Base-by-base conservation (phyloP, 345 rosid genomes). In the Camelina sativa region DNA sequence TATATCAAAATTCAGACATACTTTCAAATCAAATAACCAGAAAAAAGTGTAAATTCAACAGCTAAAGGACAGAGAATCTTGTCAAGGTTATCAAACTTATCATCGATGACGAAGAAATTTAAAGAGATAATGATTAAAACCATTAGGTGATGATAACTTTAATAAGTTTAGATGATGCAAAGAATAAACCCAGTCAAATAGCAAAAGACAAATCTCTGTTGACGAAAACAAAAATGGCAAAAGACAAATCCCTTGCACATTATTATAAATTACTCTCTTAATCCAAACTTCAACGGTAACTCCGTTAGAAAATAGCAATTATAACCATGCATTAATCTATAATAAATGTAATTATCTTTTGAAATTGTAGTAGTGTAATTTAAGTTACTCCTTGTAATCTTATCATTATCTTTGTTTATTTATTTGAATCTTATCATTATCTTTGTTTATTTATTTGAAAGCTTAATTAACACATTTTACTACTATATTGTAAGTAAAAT, bases 71-170 rank as follows among this genome's bases (percentile, higher is more conserved):
- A 54, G 35, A 41, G 7, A 12, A 9, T 11, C 17, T 52, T 20
- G 63, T 62, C 53, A 62, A 62, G 62, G 62, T 41, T 38, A 72
- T 54, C 56, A 53, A 28, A 44, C 51, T 56, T 65, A 57, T 44
- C 64, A 37, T 37, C 2, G 71, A 28, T 63, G 75, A 76, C 54
- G 71, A 76, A 70, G 61, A 64, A 47, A 56, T 15, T 70, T 46
- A 35, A 35, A 34, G 44, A 76, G 79, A 76, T 62, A 61, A 53
- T 69, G 52, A 69, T 44, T 48, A 62, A 62, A 76, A 69, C 23
- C 51, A 64, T 48, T 7, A 25, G 28, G 4, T 38, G 35, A 64
- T 76, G 66, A 76, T 71, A 56, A 47, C 15, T 54, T 69, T 38
- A 38, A 53, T 53, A 54, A 54, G 65, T 44, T 28, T 28, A 13